Conservation (phyloP, 2,329 filamentous ascomycete genomes). For the Tolypocladium tundrense region DNA sequence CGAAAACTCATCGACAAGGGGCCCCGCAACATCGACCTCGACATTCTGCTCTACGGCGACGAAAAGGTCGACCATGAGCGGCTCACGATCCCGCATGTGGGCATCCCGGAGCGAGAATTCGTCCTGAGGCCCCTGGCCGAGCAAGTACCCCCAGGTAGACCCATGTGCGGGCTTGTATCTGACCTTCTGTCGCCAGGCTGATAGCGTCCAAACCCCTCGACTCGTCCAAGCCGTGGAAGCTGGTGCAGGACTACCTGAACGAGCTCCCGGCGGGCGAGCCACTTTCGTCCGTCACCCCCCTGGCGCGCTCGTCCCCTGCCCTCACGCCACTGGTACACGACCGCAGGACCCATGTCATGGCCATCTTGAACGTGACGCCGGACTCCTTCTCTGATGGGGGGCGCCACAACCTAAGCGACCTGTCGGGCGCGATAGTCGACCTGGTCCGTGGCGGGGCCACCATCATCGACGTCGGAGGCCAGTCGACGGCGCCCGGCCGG, state of each 20-base stretch:
- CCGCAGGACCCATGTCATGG: constrained; percentile 73
- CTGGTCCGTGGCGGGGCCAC: constrained; percentile 63
- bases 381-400: constrained; percentile 97
- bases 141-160: constrained; percentile 30
- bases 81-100: constrained; percentile 72
- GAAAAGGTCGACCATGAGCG: constrained; percentile 56
- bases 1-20: constrained; percentile 86
- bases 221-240: constrained; percentile 45
- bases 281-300: constrained; percentile 49
- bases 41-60: constrained; percentile 76
- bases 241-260: constrained; percentile 51
- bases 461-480: constrained; percentile 87
- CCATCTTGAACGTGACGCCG: constrained; percentile 86
- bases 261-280: constrained; percentile 40
- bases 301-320: constrained; percentile 34
- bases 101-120: constrained; percentile 87
- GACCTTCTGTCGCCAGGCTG: constrained; percentile 28
- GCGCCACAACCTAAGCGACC: constrained; percentile 40
- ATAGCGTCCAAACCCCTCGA: constrained; percentile 45
- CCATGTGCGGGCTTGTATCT: background rate
- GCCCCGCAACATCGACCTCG: constrained; percentile 86
- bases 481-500: constrained; percentile 77
- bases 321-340: constrained; percentile 48
- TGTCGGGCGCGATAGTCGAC: constrained; percentile 46
- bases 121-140: constrained; percentile 80